Percentiles rank a stretch among this genome's conserved stretches.
phyloP scores from a whole-genome alignment of 176 grass and related monocot species.

The maize (Zea mays) region Zm-B73-REFERENCE-NAM-5.0 NC_050098.1:8216001-8216500 shows the following conservation, averaged over 20 bases:
- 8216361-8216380: background rate
- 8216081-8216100: slow-evolving; percentile 13
- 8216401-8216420: background rate
- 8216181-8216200: slow-evolving; percentile 57
- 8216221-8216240: slow-evolving; percentile 86
- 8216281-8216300: slow-evolving; percentile 79
- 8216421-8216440: background rate
- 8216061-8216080: slow-evolving; percentile 9
- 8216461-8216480: slow-evolving; percentile 16
- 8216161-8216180: slow-evolving; percentile 85
- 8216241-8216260: slow-evolving; percentile 84
- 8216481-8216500: background rate
- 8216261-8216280: slow-evolving; percentile 57
- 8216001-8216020: background rate
- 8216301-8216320: slow-evolving; percentile 73
- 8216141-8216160: slow-evolving; percentile 67
- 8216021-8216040: background rate
- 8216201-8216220: slow-evolving; percentile 72
- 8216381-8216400: slow-evolving; percentile 9
- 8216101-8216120: slow-evolving; percentile 27
- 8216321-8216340: slow-evolving; percentile 72
- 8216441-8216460: background rate
- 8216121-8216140: slow-evolving; percentile 67
- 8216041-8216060: slow-evolving; percentile 3
- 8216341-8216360: slow-evolving; percentile 30